These are phyloP conservation scores for Andrographis paniculata DNA, from an alignment of 305 asterid species.

Conservation along the genomic window DNA sequence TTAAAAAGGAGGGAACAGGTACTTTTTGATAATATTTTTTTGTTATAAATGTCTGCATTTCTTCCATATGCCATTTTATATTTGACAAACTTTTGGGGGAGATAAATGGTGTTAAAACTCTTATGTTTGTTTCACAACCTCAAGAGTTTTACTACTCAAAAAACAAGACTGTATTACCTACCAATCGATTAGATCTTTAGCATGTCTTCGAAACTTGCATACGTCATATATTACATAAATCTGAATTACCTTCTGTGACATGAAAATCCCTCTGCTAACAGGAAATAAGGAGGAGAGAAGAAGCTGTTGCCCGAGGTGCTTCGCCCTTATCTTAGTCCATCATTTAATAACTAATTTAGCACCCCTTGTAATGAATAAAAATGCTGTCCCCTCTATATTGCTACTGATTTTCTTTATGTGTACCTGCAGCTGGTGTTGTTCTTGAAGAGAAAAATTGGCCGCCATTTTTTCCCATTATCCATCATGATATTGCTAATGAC, in stretches of 20 bases:
- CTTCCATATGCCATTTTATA: neutral
- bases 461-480: conserved; percentile 86
- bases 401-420: conserved; percentile 19
- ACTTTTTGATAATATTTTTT: conserved; percentile 16
- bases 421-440: conserved; percentile 97
- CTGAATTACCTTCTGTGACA: conserved; percentile 9
- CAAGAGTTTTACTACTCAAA: neutral
- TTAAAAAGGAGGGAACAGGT: conserved; percentile 91
- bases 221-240: conserved; percentile 9
- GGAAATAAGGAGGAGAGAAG: conserved; percentile 83
- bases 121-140: neutral
- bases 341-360: conserved; percentile 8
- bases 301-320: conserved; percentile 81
- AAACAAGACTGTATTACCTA: too few relatives aligned
- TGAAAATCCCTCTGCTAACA: conserved; percentile 25
- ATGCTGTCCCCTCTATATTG: too few relatives aligned
- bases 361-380: conserved; percentile 3
- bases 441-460: conserved; percentile 99
- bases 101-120: neutral
- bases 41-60: conserved; percentile 3
- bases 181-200: too few relatives aligned
- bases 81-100: neutral
- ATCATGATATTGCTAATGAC: conserved; percentile 87
- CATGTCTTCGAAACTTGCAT: neutral
- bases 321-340: conserved; percentile 15